These are phyloP conservation scores for Bacidia rubella DNA, from an alignment of 495 filamentous ascomycete species.

Conservation along the genomic window DNA sequence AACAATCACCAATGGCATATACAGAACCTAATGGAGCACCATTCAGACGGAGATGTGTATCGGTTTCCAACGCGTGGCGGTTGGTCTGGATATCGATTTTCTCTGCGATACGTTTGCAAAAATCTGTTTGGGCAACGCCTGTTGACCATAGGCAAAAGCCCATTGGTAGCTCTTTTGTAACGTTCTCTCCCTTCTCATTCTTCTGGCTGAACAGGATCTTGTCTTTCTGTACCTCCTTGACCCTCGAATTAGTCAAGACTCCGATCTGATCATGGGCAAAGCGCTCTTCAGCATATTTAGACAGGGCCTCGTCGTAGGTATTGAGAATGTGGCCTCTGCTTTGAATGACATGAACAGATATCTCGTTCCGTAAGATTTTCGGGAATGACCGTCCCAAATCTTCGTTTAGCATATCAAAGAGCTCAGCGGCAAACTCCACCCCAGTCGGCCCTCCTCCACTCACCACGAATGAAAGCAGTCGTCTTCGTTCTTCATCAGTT, in stretches of 20 bases:
- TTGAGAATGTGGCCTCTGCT: conserved; percentile 89
- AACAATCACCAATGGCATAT: conserved; percentile 94
- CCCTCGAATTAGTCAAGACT: conserved; percentile 79
- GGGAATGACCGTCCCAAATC: conserved; percentile 77
- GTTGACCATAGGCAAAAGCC: conserved; percentile 98
- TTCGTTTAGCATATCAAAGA: conserved; percentile 93
- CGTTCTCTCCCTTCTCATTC: conserved; percentile 49
- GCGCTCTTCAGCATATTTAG: conserved; percentile 70
- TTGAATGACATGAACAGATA: conserved; percentile 95
- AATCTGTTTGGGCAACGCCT: conserved; percentile 75
- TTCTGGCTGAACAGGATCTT: conserved; percentile 81
- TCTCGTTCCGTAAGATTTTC: conserved; percentile 81
- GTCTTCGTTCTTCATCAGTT: conserved; percentile 70
- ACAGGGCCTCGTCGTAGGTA: conserved; percentile 93
- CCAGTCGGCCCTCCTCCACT: conserved; percentile 93
- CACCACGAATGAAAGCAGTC: conserved; percentile 85
- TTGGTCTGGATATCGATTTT: conserved; percentile 75
- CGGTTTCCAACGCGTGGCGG: conserved; percentile 84
- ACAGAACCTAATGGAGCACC: conserved; percentile 90
- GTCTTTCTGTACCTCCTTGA: conserved; percentile 74
- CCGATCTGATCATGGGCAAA: conserved; percentile 86
- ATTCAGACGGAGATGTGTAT: conserved; percentile 81
- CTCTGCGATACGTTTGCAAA: conserved; percentile 58
- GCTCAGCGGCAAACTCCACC: conserved; percentile 92
- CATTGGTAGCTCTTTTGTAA: conserved; percentile 88